Evolutionary conservation across 768 basidiomycete genomes (phyloP).

Genomic region (Mycena olivaceomarginata): DNA sequence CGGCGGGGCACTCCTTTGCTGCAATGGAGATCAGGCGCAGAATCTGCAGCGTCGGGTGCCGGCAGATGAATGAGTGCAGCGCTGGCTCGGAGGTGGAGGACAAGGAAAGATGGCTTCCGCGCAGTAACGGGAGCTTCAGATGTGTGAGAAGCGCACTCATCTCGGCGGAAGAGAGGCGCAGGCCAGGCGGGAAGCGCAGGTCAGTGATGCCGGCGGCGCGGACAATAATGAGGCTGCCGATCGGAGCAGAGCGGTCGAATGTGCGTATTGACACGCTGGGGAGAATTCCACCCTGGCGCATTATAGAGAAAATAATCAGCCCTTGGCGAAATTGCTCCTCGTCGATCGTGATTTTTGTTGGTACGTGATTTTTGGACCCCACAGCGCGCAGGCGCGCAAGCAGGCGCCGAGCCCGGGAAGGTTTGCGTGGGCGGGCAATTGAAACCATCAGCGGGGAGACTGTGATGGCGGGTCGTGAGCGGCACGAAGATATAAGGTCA

Average conservation of each 20-base stretch:
- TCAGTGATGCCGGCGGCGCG: neutral
- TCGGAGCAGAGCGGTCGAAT: constrained; percentile 7
- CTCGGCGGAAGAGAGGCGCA: constrained; percentile 17
- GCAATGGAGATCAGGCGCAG: neutral
- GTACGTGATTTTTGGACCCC: neutral
- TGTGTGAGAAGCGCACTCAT: neutral
- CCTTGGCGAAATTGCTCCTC: constrained; percentile 16
- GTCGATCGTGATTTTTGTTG: neutral
- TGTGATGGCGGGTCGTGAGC: constrained; percentile 9
- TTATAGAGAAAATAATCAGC: neutral
- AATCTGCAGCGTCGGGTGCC: constrained; percentile 11
- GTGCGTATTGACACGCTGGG: constrained; percentile 19
- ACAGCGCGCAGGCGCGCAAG: neutral
- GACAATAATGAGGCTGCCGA: constrained; percentile 22
- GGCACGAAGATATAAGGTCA: neutral
- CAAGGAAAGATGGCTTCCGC: neutral
- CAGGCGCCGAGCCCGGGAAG: neutral
- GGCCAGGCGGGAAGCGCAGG: constrained; percentile 13
- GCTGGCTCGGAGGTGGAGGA: neutral
- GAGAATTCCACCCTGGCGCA: neutral
- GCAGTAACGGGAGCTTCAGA: constrained; percentile 15
- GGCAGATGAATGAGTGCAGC: constrained; percentile 14
- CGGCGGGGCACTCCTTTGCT: neutral
- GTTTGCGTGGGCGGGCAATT: constrained; percentile 28
- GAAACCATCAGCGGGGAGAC: constrained; percentile 14